phyloP scores from a whole-genome alignment of 2,329 filamentous ascomycete genomes.

The Calonectria pauciramosa region DNA sequence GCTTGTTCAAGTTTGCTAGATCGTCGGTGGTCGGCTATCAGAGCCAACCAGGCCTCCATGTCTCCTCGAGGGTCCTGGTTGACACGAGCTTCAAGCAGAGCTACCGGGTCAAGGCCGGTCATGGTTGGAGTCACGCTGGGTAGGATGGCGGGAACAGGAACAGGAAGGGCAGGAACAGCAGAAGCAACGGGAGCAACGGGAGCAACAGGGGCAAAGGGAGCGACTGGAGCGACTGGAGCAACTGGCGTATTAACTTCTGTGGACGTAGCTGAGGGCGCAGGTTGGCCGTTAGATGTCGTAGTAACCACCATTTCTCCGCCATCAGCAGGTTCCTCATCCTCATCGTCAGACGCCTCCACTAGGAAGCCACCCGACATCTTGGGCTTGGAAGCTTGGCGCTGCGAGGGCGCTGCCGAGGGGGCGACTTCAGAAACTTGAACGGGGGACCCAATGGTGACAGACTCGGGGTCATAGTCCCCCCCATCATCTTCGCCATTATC shows the following conservation, averaged over 20 bases:
- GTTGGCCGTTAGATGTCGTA: constrained; percentile 30
- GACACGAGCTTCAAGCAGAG: constrained; percentile 90
- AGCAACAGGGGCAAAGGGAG: constrained; percentile 31
- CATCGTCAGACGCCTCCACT: constrained; percentile 72
- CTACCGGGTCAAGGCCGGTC: constrained; percentile 75
- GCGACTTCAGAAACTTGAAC: constrained; percentile 52
- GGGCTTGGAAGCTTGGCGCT: constrained; percentile 61
- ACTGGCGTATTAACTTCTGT: constrained; percentile 40
- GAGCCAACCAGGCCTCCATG: constrained; percentile 88
- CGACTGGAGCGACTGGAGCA: constrained; percentile 10
- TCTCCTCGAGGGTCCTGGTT: constrained; percentile 94
- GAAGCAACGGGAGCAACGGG: constrained; percentile 34
- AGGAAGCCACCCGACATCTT: constrained; percentile 73
- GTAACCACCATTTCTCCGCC: constrained; percentile 31
- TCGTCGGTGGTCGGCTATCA: constrained; percentile 87
- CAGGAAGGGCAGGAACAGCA: constrained; percentile 27
- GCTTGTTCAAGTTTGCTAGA: constrained; percentile 87
- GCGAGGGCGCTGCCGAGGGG: constrained; percentile 45
- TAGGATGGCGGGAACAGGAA: constrained; percentile 39
- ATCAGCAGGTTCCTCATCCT: constrained; percentile 57
- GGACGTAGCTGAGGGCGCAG: constrained; percentile 34
- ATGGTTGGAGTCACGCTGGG: constrained; percentile 53
- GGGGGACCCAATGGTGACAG: constrained; percentile 60
- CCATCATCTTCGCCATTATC: constrained; percentile 65
- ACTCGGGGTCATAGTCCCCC: constrained; percentile 71